Evolutionary conservation across 1,284 basidiomycete species (phyloP).

Genomic region (Polyporus tsugae): DNA sequence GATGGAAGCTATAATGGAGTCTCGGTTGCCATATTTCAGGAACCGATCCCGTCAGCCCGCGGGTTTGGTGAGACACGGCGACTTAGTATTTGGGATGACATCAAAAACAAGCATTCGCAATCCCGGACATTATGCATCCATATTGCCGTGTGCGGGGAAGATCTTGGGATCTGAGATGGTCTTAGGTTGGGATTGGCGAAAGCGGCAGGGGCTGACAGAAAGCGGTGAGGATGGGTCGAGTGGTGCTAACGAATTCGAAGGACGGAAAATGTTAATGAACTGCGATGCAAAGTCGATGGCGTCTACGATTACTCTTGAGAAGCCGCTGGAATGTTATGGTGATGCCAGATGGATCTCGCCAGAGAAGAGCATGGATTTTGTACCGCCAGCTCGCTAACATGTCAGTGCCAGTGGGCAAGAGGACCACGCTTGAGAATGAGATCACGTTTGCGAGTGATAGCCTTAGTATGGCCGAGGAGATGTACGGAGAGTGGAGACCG

Average conservation of each 20-base stretch:
- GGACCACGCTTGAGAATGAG: not conserved
- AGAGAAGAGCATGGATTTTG: not conserved
- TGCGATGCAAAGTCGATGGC: not conserved
- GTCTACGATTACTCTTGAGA: not conserved
- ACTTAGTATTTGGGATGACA: not conserved
- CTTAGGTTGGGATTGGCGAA: not conserved
- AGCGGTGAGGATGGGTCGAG: constrained; percentile 1
- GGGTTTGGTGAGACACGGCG: not conserved
- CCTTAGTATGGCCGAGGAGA: not conserved
- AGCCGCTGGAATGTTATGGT: not conserved
- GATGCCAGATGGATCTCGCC: not conserved
- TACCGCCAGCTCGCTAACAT: not conserved
- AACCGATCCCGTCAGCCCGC: not conserved
- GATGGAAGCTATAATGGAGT: not conserved
- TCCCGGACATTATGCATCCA: not conserved
- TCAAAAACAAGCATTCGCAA: not conserved
- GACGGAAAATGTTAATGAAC: not conserved
- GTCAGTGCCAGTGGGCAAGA: not conserved
- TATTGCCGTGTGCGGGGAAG: not conserved
- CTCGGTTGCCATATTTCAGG: not conserved
- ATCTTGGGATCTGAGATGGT: constrained; percentile 7
- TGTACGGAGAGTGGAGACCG: constrained; percentile 17
- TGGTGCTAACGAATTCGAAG: not conserved
- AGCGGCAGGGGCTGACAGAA: constrained; percentile 6
- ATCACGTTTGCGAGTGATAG: constrained; percentile 1